Evolutionary conservation across 495 filamentous ascomycete genomes (phyloP).

Genomic region (Pyrenula massariospora): DNA sequence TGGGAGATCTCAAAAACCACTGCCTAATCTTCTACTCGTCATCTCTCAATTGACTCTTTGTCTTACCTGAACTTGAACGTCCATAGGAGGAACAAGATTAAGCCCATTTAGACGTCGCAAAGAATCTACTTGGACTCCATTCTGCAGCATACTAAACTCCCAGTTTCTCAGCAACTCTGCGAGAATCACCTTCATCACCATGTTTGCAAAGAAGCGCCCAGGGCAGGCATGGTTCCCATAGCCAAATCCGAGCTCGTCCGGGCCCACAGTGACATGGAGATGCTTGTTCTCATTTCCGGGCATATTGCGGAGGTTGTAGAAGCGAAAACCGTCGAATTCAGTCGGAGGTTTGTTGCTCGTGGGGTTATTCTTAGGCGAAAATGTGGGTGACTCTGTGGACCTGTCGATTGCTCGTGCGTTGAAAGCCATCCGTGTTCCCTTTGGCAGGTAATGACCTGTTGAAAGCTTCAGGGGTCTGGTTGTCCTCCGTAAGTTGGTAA

Average conservation of each 20-base stretch:
- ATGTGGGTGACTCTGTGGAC: background rate
- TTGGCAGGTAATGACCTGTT: background rate
- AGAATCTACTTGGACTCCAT: too few species aligned
- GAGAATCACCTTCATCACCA: slow-evolving; percentile 38
- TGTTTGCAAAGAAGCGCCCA: slow-evolving; percentile 41
- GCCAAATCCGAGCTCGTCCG: slow-evolving; percentile 36
- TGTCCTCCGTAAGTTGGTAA: background rate
- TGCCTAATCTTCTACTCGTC: too few species aligned
- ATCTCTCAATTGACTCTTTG: too few species aligned
- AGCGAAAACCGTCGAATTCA: slow-evolving; percentile 42
- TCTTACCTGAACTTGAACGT: too few species aligned
- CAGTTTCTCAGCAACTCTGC: slow-evolving; percentile 35
- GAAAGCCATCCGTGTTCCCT: background rate
- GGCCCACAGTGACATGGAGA: slow-evolving; percentile 31
- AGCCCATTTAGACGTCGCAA: too few species aligned
- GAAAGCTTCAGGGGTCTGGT: background rate
- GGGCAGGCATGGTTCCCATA: slow-evolving; percentile 37
- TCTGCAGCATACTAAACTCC: too few species aligned
- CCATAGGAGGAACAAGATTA: too few species aligned
- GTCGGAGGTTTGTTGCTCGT: background rate
- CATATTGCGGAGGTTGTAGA: slow-evolving; percentile 29
- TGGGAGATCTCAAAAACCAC: too few species aligned
- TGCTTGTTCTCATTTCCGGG: slow-evolving; percentile 16
- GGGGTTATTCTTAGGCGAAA: background rate
- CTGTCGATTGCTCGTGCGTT: too few species aligned